Conservation (phyloP, 148 eudicot genomes). For the Cornus controversa region DNA sequence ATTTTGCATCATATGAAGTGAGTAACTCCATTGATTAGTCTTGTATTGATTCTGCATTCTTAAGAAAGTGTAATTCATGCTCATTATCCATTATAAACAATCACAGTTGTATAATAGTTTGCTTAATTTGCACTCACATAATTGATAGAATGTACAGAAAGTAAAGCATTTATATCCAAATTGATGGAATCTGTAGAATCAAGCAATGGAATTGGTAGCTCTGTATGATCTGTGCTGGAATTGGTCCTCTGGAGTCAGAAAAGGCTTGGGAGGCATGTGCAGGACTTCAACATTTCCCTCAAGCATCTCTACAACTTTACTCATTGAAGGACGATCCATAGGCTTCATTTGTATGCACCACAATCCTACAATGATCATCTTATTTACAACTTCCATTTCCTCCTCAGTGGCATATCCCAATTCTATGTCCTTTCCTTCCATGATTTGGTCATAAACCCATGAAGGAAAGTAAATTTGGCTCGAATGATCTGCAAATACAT, state of each 20-base stretch:
- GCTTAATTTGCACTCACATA: too few relatives aligned
- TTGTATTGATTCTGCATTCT: too few relatives aligned
- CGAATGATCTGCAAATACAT: neutral
- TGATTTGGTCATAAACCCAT: constrained; percentile 9
- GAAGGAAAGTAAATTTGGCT: constrained; percentile 10
- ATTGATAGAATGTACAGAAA: too few relatives aligned
- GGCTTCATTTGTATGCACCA: constrained; percentile 13
- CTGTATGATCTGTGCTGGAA: neutral
- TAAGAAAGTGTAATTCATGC: too few relatives aligned
- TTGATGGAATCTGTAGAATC: too few relatives aligned
- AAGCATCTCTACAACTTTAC: constrained; percentile 3
- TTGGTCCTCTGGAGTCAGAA: neutral
- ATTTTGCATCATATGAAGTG: too few relatives aligned
- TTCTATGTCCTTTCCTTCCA: neutral
- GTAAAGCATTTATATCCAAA: too few relatives aligned
- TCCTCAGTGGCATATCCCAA: neutral
- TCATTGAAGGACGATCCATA: constrained; percentile 3
- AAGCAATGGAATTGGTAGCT: too few relatives aligned
- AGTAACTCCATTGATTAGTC: too few relatives aligned
- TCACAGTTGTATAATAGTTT: too few relatives aligned
- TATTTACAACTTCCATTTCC: neutral
- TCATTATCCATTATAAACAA: too few relatives aligned
- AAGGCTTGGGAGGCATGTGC: constrained; percentile 8
- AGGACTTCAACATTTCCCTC: neutral
- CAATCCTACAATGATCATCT: neutral